Percentiles rank a stretch among this genome's conserved stretches.
Evolutionary conservation across 2,329 filamentous ascomycete genomes (phyloP).

Genomic region (Neurospora sp.): DNA sequence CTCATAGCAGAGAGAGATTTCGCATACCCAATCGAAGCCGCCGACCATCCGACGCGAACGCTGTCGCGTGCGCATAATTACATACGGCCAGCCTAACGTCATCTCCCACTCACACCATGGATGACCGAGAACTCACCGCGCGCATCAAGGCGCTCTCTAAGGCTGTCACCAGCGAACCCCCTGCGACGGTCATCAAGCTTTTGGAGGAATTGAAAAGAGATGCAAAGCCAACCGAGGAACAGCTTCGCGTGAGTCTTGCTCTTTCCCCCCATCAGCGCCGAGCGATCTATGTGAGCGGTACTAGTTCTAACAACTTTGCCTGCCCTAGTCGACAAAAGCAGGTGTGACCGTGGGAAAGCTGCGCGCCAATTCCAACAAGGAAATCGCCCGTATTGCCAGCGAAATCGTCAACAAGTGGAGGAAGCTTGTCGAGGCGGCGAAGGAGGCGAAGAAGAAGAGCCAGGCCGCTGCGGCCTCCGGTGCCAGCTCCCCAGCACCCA

Average conservation of each 20-base stretch:
- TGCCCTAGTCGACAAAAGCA: conserved; percentile 64
- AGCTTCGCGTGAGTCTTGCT: conserved; percentile 57
- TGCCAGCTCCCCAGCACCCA: conserved; percentile 23
- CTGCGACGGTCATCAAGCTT: conserved; percentile 61
- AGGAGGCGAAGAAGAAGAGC: conserved; percentile 38
- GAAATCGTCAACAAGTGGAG: conserved; percentile 87
- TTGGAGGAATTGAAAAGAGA: conserved; percentile 72
- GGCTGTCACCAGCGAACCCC: conserved; percentile 66
- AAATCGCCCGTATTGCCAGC: conserved; percentile 65
- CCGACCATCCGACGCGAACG: neutral
- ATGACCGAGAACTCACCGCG: conserved; percentile 69
- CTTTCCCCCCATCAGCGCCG: neutral
- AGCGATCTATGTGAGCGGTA: neutral
- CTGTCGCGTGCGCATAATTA: neutral
- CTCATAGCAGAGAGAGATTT: neutral
- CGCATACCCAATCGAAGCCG: neutral
- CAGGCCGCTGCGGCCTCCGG: conserved; percentile 32
- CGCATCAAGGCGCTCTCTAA: conserved; percentile 73
- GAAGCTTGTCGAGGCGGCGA: conserved; percentile 56
- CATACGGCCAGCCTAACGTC: neutral
- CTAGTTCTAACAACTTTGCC: conserved; percentile 1
- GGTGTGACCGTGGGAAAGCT: conserved; percentile 82
- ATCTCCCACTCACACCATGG: conserved; percentile 41
- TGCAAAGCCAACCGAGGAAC: conserved; percentile 76
- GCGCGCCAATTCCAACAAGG: conserved; percentile 65